Percentiles rank a stretch among this genome's conserved stretches.
Conservation (phyloP, 2,329 filamentous ascomycete species). For the Cercospora brassicicola region DNA sequence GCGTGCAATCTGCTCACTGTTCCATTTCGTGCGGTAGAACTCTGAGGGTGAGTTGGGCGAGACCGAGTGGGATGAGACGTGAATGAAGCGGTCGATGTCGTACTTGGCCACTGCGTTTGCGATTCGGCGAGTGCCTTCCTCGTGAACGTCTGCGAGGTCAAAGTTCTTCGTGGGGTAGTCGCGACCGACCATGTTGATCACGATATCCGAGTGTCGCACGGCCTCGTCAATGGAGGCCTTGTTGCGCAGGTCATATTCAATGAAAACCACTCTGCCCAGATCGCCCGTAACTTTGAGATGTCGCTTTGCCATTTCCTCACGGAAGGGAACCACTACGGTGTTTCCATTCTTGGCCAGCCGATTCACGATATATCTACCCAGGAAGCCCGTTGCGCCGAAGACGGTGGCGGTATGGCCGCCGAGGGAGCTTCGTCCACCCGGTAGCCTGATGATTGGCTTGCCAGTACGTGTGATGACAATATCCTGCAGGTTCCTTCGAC, state of each 20-base stretch:
- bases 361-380: slow-evolving; percentile 97
- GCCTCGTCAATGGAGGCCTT: slow-evolving; percentile 94
- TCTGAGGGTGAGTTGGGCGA: slow-evolving; percentile 76
- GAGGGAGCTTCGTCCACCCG: slow-evolving; percentile 69
- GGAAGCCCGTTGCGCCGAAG: slow-evolving; percentile 93
- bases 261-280: slow-evolving; percentile 82
- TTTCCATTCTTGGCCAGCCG: slow-evolving; percentile 89
- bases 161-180: slow-evolving; percentile 99
- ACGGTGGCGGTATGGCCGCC: slow-evolving; percentile 93
- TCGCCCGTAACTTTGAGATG: slow-evolving; percentile 97
- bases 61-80: slow-evolving; percentile 94
- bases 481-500: slow-evolving; percentile 62
- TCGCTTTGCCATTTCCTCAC: slow-evolving; percentile 96
- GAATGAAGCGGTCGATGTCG: slow-evolving; percentile 93
- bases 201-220: slow-evolving; percentile 93
- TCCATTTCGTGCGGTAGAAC: slow-evolving; percentile 88
- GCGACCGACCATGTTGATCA: slow-evolving; percentile 93
- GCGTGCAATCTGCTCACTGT: slow-evolving; percentile 78
- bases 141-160: slow-evolving; percentile 84
- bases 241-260: slow-evolving; percentile 94
- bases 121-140: slow-evolving; percentile 89
- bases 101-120: slow-evolving; percentile 95
- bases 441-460: slow-evolving; percentile 85
- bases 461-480: slow-evolving; percentile 91
- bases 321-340: slow-evolving; percentile 87